Evolutionary conservation across 768 basidiomycete genomes (phyloP).

Genomic region (Panellus pusillus): DNA sequence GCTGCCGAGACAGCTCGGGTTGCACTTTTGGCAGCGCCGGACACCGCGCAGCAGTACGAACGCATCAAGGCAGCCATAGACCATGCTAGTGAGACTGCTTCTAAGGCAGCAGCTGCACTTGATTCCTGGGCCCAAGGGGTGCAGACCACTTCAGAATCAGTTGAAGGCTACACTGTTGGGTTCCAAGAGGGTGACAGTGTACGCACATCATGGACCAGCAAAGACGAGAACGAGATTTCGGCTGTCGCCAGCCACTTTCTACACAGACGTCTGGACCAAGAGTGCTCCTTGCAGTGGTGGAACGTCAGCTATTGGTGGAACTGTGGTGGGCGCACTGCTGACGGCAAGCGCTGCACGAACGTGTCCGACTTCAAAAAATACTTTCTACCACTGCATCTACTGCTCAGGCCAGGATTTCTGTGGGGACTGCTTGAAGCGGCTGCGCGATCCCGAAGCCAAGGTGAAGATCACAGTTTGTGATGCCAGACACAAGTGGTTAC

Average conservation of each 20-base stretch:
- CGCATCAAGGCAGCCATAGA: neutral
- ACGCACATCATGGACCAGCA: too few relatives aligned
- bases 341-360: neutral
- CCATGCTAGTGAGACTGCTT: neutral
- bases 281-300: too few relatives aligned
- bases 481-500: neutral
- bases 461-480: neutral
- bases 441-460: neutral
- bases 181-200: neutral
- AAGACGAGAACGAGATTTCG: too few relatives aligned
- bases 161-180: neutral
- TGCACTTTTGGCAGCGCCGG: neutral
- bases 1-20: neutral
- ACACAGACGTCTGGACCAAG: neutral
- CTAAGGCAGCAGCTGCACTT: neutral
- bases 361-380: neutral
- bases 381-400: conserved; percentile 1
- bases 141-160: neutral
- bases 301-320: neutral
- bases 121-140: too few relatives aligned
- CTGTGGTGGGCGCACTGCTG: neutral
- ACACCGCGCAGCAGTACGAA: neutral
- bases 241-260: neutral
- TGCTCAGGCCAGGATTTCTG: conserved; percentile 1
- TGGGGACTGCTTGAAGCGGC: neutral